Evolutionary conservation across 2,329 filamentous ascomycete genomes (phyloP), one percentile per base, ranked within the genome.

Genomic region (Pseudohalonectria lignicola): DNA sequence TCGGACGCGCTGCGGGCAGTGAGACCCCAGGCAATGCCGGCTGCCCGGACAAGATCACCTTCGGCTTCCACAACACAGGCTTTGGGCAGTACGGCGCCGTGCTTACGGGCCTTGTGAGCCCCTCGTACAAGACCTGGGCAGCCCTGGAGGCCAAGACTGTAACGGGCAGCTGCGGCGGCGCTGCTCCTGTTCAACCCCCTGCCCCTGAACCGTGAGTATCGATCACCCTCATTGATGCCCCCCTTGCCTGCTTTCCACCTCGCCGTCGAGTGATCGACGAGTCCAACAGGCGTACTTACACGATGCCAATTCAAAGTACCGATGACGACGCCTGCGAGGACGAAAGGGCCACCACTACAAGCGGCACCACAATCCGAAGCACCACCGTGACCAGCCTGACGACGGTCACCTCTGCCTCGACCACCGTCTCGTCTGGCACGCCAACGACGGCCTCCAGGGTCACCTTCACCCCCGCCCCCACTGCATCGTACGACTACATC

Each of bases 1-100:
- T 79, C 15, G 76, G 74, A 7, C 78, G 72, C 61, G 73, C 71
- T 6, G 67, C 75, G 45, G 62, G 69, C 29, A 63, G 61, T 19
- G 53, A 50, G 2, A 58, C 61, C 19, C 65, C 65, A 1, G 47
- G 53, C 1, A 64, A 67, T 39, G 52, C 63, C 12, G 44, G 52
- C 4, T 64, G 65, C 50, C 55, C 65, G 16, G 52, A 66, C 31
- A 58, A 63, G 32, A 61, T 69, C 32, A 54, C 55, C 10, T 63
- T 75, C 41, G 47, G 59, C 29, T 67, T 73, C 53, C 76, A 82
- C 49, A 67, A 75, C 46, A 70, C 41, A 7, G 63, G 63, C 41
- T 68, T 70, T 49, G 65, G 69, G 35, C 64, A 72, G 45, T 78
- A 74, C 48, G 68, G 69, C 1, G 64, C 60, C 15, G 45, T 45